phyloP scores from a whole-genome alignment of 208 protist genomes.

The Crithidia expoeki region DNA sequence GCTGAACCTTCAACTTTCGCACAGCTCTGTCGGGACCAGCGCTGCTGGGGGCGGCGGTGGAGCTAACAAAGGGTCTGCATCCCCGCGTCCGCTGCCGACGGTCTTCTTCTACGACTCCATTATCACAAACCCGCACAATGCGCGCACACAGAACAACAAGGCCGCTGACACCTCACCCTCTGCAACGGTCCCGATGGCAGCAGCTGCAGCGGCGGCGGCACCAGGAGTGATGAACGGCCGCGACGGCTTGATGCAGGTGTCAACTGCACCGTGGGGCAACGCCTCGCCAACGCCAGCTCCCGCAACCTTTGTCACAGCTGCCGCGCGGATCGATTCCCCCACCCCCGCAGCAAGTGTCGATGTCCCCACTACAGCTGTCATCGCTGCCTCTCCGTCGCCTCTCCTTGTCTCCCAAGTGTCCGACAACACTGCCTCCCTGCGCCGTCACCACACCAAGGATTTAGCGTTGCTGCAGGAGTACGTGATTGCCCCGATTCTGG shows the following conservation, averaged over 20 bases:
- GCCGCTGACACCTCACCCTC: background rate
- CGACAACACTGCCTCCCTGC: constrained; percentile 43
- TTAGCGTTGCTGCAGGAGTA: constrained; percentile 72
- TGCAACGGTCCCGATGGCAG: background rate
- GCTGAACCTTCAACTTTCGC: constrained; percentile 5
- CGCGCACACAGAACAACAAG: background rate
- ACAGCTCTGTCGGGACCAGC: background rate
- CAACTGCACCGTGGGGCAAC: constrained; percentile 1
- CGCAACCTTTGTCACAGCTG: background rate
- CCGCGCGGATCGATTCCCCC: background rate
- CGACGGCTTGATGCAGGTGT: constrained; percentile 1
- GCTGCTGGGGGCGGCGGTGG: background rate
- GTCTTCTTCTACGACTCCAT: constrained; percentile 64
- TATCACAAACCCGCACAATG: constrained; percentile 10
- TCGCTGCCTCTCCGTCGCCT: constrained; percentile 17
- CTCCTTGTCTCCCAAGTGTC: constrained; percentile 9
- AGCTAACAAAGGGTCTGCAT: background rate
- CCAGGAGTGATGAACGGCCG: background rate
- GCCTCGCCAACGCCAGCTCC: constrained; percentile 8
- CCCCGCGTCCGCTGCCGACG: constrained; percentile 30
- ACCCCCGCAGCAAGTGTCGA: background rate
- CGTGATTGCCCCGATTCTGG: constrained; percentile 57
- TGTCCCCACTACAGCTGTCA: background rate
- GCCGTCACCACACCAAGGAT: constrained; percentile 36
- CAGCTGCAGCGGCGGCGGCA: background rate